phyloP scores from a whole-genome alignment of 768 basidiomycete genomes.

The Dacryopinax spathularia region DNA sequence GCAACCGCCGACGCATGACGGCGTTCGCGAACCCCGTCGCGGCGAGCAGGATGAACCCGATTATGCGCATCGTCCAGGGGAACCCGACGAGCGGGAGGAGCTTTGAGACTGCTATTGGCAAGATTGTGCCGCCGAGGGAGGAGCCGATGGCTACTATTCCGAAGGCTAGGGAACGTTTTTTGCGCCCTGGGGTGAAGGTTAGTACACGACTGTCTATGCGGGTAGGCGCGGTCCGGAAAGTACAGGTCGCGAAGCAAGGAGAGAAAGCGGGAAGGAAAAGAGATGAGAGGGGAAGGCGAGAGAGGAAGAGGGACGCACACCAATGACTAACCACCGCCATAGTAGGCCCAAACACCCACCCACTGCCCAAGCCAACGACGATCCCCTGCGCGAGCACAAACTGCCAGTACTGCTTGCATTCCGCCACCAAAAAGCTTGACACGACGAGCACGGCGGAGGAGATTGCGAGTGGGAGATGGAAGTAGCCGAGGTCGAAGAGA shows the following conservation, averaged over 20 bases:
- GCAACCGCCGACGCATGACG: constrained; percentile 37
- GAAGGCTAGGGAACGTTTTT: constrained; percentile 39
- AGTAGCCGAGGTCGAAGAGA: constrained; percentile 19
- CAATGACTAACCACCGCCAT: constrained; percentile 17
- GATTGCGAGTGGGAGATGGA: constrained; percentile 10
- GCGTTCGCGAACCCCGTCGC: constrained; percentile 43
- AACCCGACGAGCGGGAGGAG: constrained; percentile 35
- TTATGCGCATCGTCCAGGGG: constrained; percentile 58
- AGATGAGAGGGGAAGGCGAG: constrained; percentile 15
- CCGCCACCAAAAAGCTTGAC: constrained; percentile 14
- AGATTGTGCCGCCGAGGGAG: constrained; percentile 51
- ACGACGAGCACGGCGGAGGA: constrained; percentile 16
- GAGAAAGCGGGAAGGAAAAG: too few relatives aligned
- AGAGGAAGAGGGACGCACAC: constrained; percentile 13
- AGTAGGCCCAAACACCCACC: constrained; percentile 16
- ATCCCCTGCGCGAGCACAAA: constrained; percentile 15
- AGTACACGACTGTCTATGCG: too few relatives aligned
- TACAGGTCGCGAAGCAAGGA: too few relatives aligned
- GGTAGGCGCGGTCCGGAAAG: too few relatives aligned
- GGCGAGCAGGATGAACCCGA: constrained; percentile 47
- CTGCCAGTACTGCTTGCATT: constrained; percentile 14
- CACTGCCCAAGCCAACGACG: constrained; percentile 17
- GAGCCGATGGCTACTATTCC: constrained; percentile 52
- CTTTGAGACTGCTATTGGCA: constrained; percentile 40
- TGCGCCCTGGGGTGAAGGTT: constrained; percentile 12